Evolutionary conservation across 1,284 basidiomycete genomes (phyloP), one percentile per base, ranked within the genome.

Genomic region (Volvariella surrecta): DNA sequence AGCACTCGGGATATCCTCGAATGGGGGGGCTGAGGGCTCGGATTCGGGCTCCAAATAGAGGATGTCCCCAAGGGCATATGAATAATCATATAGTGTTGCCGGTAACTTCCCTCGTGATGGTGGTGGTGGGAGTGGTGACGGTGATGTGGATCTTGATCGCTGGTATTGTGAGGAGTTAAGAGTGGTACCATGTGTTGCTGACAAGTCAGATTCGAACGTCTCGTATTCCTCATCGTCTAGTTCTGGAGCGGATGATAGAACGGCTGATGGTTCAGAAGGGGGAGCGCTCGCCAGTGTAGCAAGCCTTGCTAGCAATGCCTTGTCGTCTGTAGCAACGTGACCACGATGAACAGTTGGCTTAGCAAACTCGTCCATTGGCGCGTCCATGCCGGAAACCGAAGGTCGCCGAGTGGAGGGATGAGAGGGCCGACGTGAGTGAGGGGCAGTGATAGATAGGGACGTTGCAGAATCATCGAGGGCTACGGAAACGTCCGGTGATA

Each of bases 321-420:
- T 88, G 58, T 88, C 84, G 55, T 88, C 84, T 1, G 75, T 83
- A 13, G 84, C 83, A 37, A 88, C 68, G 55, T 88, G 84, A 9
- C 73, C 81, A 10, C 64, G 62, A 46, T 68, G 61, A 20, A 55
- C 40, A 31, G 56, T 47, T 21, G 55, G 50, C 8, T 51, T 37
- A 28, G 59, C 55, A 9, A 57, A 50, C 9, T 51, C 49, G 7
- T 42, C 32, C 16, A 37, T 32, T 28, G 42, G 32, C n/a, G 43
- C 32, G 20, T 48, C 45, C 41, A 51, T 43, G 16, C 42, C 30
- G 28, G 45, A n/a, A 22, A 43, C 34, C 9, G 54, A 44, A n/a
- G 46, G 39, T 11, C 48, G 32, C 37, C 39, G 38, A 17, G 47
- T 40, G 7, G 55, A 52, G 8, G 55, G 44, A 37, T 51, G 52